Percentiles rank a stretch among this genome's conserved stretches.
These are phyloP conservation scores for Hyaloraphidium curvatum DNA, from an alignment of 192 early-diverging fungal species.

Conservation along the genomic window DNA sequence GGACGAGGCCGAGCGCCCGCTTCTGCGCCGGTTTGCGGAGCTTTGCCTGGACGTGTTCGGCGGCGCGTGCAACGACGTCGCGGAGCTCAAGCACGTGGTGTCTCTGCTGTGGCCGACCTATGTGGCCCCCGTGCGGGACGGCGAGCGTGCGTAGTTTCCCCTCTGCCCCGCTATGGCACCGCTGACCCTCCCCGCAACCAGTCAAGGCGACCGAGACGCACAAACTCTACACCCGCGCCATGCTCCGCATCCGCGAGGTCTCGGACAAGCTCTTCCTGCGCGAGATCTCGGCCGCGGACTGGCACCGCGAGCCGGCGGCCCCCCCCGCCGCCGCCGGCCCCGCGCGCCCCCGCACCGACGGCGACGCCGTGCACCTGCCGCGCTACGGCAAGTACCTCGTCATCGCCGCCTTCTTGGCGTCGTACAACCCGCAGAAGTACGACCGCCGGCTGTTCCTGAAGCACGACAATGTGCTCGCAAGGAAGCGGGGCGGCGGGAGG, in stretches of 20 bases:
- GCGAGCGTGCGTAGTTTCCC: slow-evolving; percentile 27
- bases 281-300: slow-evolving; percentile 78
- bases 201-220: slow-evolving; percentile 26
- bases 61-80: slow-evolving; percentile 59
- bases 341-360: background rate
- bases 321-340: background rate
- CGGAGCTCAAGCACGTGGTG: slow-evolving; percentile 68
- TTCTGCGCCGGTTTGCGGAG: slow-evolving; percentile 57
- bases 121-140: slow-evolving; percentile 59
- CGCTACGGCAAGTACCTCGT: slow-evolving; percentile 79
- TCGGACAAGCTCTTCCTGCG: slow-evolving; percentile 72
- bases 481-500: slow-evolving; percentile 22
- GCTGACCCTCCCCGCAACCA: background rate
- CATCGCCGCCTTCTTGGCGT: slow-evolving; percentile 76
- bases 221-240: slow-evolving; percentile 54
- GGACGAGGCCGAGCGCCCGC: slow-evolving; percentile 1
- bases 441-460: slow-evolving; percentile 77
- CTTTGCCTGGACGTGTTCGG: slow-evolving; percentile 66
- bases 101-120: slow-evolving; percentile 71
- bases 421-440: slow-evolving; percentile 73
- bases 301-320: slow-evolving; percentile 20
- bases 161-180: background rate
- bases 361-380: slow-evolving; percentile 46
- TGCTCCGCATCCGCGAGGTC: slow-evolving; percentile 62
- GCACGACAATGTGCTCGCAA: slow-evolving; percentile 16